Evolutionary conservation across 2,329 filamentous ascomycete genomes (phyloP).

Genomic region (Botrytis fabae): DNA sequence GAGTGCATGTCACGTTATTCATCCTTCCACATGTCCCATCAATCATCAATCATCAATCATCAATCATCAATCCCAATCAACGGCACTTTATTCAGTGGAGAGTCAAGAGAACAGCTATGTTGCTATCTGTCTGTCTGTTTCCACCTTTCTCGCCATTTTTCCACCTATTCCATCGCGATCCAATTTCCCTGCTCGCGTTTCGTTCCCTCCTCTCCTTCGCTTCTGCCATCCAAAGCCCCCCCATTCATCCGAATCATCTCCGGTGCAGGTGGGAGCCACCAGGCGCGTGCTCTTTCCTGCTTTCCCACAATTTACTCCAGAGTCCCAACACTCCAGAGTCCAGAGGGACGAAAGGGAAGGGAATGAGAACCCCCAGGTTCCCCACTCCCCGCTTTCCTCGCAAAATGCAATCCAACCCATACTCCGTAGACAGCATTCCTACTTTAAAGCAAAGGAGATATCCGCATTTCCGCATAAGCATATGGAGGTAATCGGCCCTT

Average conservation of each 20-base stretch:
- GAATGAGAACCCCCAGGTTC: not conserved
- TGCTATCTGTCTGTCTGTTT: not conserved
- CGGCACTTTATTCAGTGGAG: not conserved
- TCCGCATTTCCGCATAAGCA: slow-evolving; percentile 9
- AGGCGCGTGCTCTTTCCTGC: not conserved
- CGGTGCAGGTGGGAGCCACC: not conserved
- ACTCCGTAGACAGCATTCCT: not conserved
- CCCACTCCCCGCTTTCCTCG: slow-evolving; percentile 9
- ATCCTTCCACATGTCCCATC: not conserved
- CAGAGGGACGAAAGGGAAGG: not conserved
- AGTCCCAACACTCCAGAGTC: not conserved
- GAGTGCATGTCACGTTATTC: not conserved
- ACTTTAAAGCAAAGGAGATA: slow-evolving; percentile 1
- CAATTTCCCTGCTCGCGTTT: not conserved
- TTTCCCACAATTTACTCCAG: not conserved
- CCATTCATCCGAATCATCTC: slow-evolving; percentile 1
- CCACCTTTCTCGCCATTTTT: not conserved
- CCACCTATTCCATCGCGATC: not conserved
- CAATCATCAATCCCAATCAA: not conserved
- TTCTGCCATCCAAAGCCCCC: not conserved
- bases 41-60: not conserved
- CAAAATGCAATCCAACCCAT: not conserved
- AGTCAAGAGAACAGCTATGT: not conserved
- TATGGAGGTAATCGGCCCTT: slow-evolving; percentile 18
- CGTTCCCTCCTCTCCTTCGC: not conserved